phyloP scores from a whole-genome alignment of 2,329 filamentous ascomycete species.

The Clonostachys rhizophaga region DNA sequence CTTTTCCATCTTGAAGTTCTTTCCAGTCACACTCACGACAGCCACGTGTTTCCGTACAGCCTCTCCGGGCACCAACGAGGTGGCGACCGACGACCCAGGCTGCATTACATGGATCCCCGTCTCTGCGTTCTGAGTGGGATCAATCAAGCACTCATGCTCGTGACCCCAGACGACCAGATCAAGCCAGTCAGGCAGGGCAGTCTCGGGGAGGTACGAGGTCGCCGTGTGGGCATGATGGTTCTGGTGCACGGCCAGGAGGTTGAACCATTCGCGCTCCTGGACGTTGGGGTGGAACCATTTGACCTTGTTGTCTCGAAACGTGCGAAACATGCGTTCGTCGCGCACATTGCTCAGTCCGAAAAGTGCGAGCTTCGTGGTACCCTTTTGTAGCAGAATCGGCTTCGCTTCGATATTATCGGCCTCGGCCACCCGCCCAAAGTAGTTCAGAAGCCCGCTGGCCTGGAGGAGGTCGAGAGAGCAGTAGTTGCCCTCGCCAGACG shows the following conservation, averaged over 20 bases:
- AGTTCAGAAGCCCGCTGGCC: slow-evolving; percentile 88
- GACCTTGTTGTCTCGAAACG: slow-evolving; percentile 88
- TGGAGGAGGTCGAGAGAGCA: slow-evolving; percentile 90
- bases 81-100: slow-evolving; percentile 92
- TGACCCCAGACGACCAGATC: slow-evolving; percentile 95
- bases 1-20: slow-evolving; percentile 73
- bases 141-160: slow-evolving; percentile 92
- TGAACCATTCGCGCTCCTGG: slow-evolving; percentile 89
- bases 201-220: slow-evolving; percentile 91
- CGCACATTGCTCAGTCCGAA: slow-evolving; percentile 95
- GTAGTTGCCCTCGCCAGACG: slow-evolving; percentile 89
- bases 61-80: slow-evolving; percentile 85
- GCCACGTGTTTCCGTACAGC: slow-evolving; percentile 88
- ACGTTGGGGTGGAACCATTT: slow-evolving; percentile 84
- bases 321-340: slow-evolving; percentile 90
- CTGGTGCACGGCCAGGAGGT: slow-evolving; percentile 90
- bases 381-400: slow-evolving; percentile 90
- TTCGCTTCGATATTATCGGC: slow-evolving; percentile 92
- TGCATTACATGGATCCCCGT: slow-evolving; percentile 96
- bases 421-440: slow-evolving; percentile 88
- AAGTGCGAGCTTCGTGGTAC: slow-evolving; percentile 83
- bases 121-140: slow-evolving; percentile 77
- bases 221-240: slow-evolving; percentile 91
- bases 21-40: slow-evolving; percentile 78
- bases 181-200: slow-evolving; percentile 85